Percentiles rank a stretch among this genome's conserved stretches.
These are phyloP conservation scores for Lepidium africanum DNA, from an alignment of 345 rosid genomes.

Conservation along the genomic window DNA sequence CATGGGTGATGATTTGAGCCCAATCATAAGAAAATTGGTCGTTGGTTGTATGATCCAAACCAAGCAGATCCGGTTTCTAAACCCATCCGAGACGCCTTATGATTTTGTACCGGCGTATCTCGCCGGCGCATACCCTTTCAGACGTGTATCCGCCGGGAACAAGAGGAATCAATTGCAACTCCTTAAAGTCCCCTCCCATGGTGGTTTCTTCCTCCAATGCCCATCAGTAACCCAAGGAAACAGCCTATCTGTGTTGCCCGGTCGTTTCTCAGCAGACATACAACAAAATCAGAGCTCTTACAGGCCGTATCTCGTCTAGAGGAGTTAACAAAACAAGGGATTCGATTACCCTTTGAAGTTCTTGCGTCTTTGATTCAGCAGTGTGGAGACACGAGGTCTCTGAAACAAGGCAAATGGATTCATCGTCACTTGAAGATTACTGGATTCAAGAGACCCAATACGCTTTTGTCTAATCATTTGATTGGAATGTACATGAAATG, in stretches of 20 bases:
- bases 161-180: conserved; percentile 24
- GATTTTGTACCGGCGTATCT: conserved; percentile 25
- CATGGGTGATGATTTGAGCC: background rate
- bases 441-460: conserved; percentile 39
- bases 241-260: conserved; percentile 33
- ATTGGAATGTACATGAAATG: conserved; percentile 46
- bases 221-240: conserved; percentile 31
- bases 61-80: conserved; percentile 19
- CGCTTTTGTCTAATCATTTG: conserved; percentile 48
- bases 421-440: conserved; percentile 80
- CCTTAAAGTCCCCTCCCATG: conserved; percentile 15
- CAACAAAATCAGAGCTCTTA: conserved; percentile 34
- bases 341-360: conserved; percentile 44
- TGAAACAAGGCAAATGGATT: conserved; percentile 55
- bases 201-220: conserved; percentile 49
- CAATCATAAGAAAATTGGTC: background rate
- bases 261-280: conserved; percentile 30
- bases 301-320: conserved; percentile 51
- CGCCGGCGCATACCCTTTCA: conserved; percentile 24
- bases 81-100: conserved; percentile 19
- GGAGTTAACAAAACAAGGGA: conserved; percentile 40
- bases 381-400: conserved; percentile 42
- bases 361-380: conserved; percentile 39
- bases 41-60: background rate
- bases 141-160: background rate